Evolutionary conservation across 768 basidiomycete genomes (phyloP), one percentile per base, ranked within the genome.

Genomic region (Fomitopsis serialis): DNA sequence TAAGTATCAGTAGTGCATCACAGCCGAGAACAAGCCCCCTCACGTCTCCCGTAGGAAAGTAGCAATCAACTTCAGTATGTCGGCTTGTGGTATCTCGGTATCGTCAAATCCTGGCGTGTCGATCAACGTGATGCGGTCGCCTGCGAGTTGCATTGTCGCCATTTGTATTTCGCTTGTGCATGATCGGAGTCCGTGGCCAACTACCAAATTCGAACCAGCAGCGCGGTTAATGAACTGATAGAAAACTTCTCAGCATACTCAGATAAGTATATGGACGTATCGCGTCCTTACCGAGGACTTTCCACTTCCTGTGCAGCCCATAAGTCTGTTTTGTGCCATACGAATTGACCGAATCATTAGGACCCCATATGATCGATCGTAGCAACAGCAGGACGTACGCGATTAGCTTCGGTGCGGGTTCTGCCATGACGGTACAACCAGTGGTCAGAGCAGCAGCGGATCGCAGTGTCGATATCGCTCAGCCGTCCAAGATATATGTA

Each of bases 41-140:
- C 51, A 52, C 43, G 19, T 34, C 21, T 27, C 13, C 21, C 32
- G 15, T 3, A 52, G 35, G 35, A 50, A 55, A 15, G 23, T 40
- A 10, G 56, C 46, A 25, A 65, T 54, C 37, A 45, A 13, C 23
- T 53, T 48, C 29, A 61, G 45, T 13, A 62, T 56, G 11, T 62
- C 57, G 2, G 54, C 32, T 45, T 64, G 61, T 10, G 45, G 55
- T 47, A 44, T 47, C 19, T 42, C n/a, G n/a, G 58, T 49, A 40
- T 59, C 53, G 52, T 59, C 57, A 32, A 58, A 58, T 11, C 56
- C 56, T 5, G 56, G 56, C 5, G 44, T 58, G 36, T 58, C 56
- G 9, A 58, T 52, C 9, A 58, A 42, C 9, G 17, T 25, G 15
- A 57, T n/a, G 19, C n/a, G n/a, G 9, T 44, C 36, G 13, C 37